Base-by-base conservation (phyloP, 306 rosid genomes). In the Echinosophora koreensis region DNA sequence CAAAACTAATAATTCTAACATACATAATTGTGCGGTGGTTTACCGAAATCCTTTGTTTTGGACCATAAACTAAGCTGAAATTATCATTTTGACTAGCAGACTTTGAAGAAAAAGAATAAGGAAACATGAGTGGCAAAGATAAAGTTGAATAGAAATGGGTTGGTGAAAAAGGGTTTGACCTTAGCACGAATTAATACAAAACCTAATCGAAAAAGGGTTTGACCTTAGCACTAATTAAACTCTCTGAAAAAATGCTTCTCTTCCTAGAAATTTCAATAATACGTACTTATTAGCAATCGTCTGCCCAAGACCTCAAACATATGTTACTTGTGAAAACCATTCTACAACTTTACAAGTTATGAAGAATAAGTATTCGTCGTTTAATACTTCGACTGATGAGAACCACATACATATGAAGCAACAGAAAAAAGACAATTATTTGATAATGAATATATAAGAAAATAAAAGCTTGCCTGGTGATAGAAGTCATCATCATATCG, bases 31-130 rank as follows among this genome's bases (percentile, higher is more conserved):
- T 28, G 44, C n/a, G 50, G 30, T 56, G 39, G 30, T 56, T 55
- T 38, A 4, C 57, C 30, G 52, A 74, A 58, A 50, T 60, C 66
- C 15, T 35, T 66, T 47, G 64, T 34, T 37, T 58, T 67, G 44
- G 71, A 59, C 76, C 76, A 52, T 51, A 22, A 74, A 3, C 5
- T 58, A 16, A 22, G 12, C 10, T 30, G 67, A 30, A 34, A 7
- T 65, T 11, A 10, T 4, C 27, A 1, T 59, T 62, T 69, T 75
- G 66, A 51, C 73, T 17, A 18, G 32, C 34, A 70, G 65, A 8
- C 16, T 51, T 76, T 44, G 22, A 61, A 39, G 37, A 28, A 54
- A 5, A 17, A 41, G 9, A 34, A 41, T 13, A 54, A 14, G 32
- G 60, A 30, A 61, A 56, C 38, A 10, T 4, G 12, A 46, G 76